Conservation (phyloP, 2,329 filamentous ascomycete species). For the Tetracladium maxilliforme region DNA sequence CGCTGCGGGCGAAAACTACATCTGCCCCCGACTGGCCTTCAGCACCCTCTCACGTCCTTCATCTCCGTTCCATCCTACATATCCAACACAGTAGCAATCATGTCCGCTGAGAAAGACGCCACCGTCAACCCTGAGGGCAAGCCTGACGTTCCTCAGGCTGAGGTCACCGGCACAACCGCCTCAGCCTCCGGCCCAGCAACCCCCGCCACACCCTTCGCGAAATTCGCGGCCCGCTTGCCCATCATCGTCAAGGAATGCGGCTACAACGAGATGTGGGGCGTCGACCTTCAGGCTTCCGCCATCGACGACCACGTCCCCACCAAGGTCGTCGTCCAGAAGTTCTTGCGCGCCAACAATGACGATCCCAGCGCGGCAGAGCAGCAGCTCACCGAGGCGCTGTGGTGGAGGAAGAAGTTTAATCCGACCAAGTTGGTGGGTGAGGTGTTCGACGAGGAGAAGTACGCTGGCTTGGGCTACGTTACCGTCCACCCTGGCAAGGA, state of each 20-base stretch:
- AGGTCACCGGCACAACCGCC: too few relatives aligned
- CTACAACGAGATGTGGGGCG: conserved; percentile 77
- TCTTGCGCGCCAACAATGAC: conserved; percentile 76
- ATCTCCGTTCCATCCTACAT: too few relatives aligned
- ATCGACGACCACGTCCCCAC: conserved; percentile 48
- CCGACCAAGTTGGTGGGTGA: conserved; percentile 51
- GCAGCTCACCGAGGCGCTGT: conserved; percentile 65
- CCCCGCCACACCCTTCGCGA: conserved; percentile 22
- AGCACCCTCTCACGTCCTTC: too few relatives aligned
- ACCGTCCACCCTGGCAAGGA: conserved; percentile 48
- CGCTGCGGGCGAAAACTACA: too few relatives aligned
- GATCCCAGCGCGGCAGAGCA: conserved; percentile 59
- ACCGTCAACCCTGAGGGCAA: too few relatives aligned
- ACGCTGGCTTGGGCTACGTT: conserved; percentile 67
- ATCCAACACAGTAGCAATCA: too few relatives aligned
- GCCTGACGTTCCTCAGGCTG: too few relatives aligned
- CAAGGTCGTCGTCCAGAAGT: conserved; percentile 81
- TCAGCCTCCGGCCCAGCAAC: too few relatives aligned
- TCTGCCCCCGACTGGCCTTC: too few relatives aligned
- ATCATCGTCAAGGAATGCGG: conserved; percentile 38
- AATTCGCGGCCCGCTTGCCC: conserved; percentile 43
- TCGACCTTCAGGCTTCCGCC: conserved; percentile 39
- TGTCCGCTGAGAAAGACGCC: too few relatives aligned
- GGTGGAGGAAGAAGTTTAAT: conserved; percentile 69
- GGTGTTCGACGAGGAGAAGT: conserved; percentile 54